Evolutionary conservation across 176 grass and related monocot species (phyloP).

Genomic region (Carex pumila): DNA sequence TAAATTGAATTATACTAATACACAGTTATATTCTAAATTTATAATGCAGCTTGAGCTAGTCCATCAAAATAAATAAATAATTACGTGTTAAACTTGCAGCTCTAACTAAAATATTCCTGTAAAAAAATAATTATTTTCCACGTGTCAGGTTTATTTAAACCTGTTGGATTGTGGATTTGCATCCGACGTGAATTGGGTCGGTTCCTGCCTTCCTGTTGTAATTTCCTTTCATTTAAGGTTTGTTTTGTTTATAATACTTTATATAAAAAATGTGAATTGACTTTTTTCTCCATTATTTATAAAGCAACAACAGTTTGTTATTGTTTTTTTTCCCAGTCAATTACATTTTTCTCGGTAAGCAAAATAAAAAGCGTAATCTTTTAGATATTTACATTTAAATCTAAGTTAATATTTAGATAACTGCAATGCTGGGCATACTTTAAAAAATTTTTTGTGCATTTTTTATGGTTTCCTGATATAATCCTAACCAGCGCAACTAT

Average conservation of each 20-base stretch:
- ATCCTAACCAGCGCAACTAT: neutral
- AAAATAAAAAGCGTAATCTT: neutral
- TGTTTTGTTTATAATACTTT: neutral
- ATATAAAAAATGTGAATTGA: neutral
- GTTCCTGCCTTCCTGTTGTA: neutral
- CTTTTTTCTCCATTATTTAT: neutral
- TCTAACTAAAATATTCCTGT: no score
- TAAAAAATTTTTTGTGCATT: neutral
- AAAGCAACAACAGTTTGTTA: neutral
- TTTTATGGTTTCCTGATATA: neutral
- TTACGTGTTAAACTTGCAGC: no score
- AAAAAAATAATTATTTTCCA: neutral
- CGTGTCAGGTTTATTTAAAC: neutral
- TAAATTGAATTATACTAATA: no score
- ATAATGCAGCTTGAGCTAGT: no score
- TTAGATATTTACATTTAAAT: neutral
- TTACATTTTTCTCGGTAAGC: neutral
- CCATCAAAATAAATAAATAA: no score
- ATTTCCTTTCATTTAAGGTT: neutral
- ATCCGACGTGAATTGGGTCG: neutral
- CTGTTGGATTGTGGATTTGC: neutral
- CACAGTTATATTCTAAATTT: no score
- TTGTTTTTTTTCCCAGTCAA: neutral
- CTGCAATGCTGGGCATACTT: neutral
- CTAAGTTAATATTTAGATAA: no score